phyloP scores from a whole-genome alignment of 768 basidiomycete species.

The Suillus lakei region DNA sequence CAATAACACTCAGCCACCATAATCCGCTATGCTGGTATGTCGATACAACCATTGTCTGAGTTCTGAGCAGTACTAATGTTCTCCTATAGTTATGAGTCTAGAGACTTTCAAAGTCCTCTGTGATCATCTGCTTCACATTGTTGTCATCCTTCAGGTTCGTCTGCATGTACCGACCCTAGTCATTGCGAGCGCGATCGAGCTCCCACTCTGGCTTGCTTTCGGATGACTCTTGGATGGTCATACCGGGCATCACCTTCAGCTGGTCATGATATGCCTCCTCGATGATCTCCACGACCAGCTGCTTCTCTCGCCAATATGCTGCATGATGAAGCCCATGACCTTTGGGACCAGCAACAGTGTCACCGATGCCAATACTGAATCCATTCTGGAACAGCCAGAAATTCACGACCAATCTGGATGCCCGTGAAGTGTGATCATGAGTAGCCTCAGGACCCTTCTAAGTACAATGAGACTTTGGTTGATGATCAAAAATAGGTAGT shows the following conservation, averaged over 20 bases:
- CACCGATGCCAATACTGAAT: constrained; percentile 98
- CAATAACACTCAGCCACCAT: no score
- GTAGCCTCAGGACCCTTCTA: constrained; percentile 93
- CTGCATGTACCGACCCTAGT: constrained; percentile 93
- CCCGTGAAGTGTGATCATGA: constrained; percentile 88
- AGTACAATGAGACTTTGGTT: no score
- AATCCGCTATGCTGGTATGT: no score
- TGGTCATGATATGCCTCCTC: constrained; percentile 83
- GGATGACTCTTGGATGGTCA: constrained; percentile 99
- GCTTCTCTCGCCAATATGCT: constrained; percentile 81
- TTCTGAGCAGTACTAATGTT: no score
- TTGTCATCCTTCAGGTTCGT: constrained; percentile 98
- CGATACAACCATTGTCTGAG: no score
- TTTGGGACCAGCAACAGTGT: constrained; percentile 90
- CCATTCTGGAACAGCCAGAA: constrained; percentile 99
- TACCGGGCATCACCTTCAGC: constrained; percentile 90
- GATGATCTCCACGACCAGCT: constrained; percentile 75
- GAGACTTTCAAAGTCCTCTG: constrained; percentile 41
- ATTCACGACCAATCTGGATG: constrained; percentile 91
- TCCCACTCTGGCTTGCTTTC: constrained; percentile 90
- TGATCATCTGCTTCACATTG: constrained; percentile 99
- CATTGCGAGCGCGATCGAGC: constrained; percentile 93
- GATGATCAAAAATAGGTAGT: no score
- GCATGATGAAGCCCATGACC: constrained; percentile 89
- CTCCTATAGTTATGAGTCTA: no score